These are phyloP conservation scores for Triticum timopheevii DNA, from an alignment of 176 grass and related monocot genomes.

Conservation along the genomic window DNA sequence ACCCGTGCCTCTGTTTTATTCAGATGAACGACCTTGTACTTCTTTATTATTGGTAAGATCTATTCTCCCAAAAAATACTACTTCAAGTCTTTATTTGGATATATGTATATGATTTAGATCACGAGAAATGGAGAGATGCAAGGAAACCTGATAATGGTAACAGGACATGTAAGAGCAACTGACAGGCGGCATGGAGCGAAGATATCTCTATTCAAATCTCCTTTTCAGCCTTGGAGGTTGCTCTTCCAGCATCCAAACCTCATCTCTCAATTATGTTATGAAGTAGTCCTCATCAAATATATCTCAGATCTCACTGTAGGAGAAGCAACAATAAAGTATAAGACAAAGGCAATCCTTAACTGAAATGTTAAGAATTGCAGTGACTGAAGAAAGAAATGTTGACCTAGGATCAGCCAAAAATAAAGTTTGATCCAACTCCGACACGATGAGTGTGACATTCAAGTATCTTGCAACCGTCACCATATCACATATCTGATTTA, in stretches of 20 bases:
- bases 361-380: background rate
- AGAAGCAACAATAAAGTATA: slow-evolving; percentile 1
- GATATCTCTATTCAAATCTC: slow-evolving; percentile 58
- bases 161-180: slow-evolving; percentile 88
- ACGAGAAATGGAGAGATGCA: slow-evolving; percentile 1
- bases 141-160: slow-evolving; percentile 70
- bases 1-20: slow-evolving; percentile 69
- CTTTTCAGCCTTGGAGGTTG: slow-evolving; percentile 75
- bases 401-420: slow-evolving; percentile 95
- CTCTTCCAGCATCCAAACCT: slow-evolving; percentile 80
- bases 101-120: slow-evolving; percentile 28
- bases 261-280: slow-evolving; percentile 74
- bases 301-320: slow-evolving; percentile 77
- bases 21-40: slow-evolving; percentile 81
- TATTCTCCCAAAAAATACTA: slow-evolving; percentile 53
- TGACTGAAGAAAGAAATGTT: background rate
- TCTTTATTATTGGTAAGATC: slow-evolving; percentile 85
- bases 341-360: background rate
- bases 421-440: slow-evolving; percentile 86
- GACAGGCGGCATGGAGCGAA: slow-evolving; percentile 72
- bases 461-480: slow-evolving; percentile 86
- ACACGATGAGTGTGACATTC: slow-evolving; percentile 85
- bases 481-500: slow-evolving; percentile 87
- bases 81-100: slow-evolving; percentile 28
- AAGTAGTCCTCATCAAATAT: slow-evolving; percentile 93